A percentile compares a stretch with the other conserved stretches of the same genome.
These are phyloP conservation scores for Lachancea waltii DNA, from an alignment of 805 yeast genomes.

Conservation along the genomic window DNA sequence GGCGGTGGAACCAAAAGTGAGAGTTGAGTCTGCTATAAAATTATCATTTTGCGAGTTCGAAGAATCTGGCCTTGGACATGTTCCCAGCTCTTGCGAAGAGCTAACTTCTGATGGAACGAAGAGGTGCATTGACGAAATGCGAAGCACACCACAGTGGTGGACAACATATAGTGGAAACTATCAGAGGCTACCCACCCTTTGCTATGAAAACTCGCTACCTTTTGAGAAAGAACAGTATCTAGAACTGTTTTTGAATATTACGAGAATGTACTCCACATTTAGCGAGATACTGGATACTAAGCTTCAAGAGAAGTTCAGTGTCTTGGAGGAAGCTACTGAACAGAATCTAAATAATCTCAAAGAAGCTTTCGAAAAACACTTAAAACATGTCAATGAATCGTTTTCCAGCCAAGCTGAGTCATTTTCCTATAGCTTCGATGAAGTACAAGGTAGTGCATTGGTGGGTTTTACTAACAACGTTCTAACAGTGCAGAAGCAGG, in stretches of 20 bases:
- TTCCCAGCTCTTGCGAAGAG: constrained; percentile 19
- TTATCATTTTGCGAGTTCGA: constrained; percentile 52
- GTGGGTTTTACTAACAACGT: background rate
- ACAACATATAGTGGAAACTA: constrained; percentile 65
- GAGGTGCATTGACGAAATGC: constrained; percentile 38
- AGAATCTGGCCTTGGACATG: constrained; percentile 36
- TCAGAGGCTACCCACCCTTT: constrained; percentile 45
- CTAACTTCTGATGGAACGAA: background rate
- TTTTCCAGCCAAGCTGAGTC: background rate
- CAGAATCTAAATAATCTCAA: constrained; percentile 3
- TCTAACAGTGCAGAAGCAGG: constrained; percentile 1
- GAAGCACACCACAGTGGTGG: constrained; percentile 57
- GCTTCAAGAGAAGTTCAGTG: background rate
- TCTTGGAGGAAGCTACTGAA: background rate
- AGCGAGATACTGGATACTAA: constrained; percentile 7
- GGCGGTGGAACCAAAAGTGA: constrained; percentile 28
- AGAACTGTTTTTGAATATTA: constrained; percentile 42
- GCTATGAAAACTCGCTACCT: constrained; percentile 47
- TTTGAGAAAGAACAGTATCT: constrained; percentile 47
- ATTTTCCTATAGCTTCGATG: background rate
- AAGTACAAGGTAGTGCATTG: background rate
- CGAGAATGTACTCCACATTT: constrained; percentile 29
- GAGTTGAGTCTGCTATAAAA: constrained; percentile 39
- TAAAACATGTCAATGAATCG: background rate
- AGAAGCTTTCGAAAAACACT: constrained; percentile 1